A percentile compares a stretch with the other conserved stretches of the same genome.
phyloP scores from a whole-genome alignment of 306 rosid genomes.

The Cicer yamashitae region DNA sequence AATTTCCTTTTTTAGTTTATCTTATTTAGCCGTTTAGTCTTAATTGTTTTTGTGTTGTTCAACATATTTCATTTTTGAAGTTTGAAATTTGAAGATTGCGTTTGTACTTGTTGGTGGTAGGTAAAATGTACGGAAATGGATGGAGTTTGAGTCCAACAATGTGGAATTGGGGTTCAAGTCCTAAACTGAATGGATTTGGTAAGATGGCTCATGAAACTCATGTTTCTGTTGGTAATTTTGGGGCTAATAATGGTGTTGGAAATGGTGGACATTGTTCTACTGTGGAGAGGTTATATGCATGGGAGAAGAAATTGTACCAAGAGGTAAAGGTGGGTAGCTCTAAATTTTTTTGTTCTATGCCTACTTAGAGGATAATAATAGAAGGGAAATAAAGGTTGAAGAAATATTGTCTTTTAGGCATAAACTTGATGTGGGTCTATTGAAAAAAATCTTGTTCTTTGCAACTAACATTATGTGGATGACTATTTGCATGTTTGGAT shows the following conservation, averaged over 20 bases:
- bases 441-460: slow-evolving; percentile 40
- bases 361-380: slow-evolving; percentile 20
- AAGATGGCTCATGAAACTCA: slow-evolving; percentile 55
- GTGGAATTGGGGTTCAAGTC: slow-evolving; percentile 79
- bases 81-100: slow-evolving; percentile 18
- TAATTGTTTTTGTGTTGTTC: not conserved
- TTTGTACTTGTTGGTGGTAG: slow-evolving; percentile 51
- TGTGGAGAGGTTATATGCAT: slow-evolving; percentile 86
- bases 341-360: not conserved
- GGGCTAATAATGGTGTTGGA: slow-evolving; percentile 49
- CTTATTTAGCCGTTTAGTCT: not conserved
- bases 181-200: slow-evolving; percentile 62
- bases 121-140: slow-evolving; percentile 72
- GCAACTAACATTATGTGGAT: slow-evolving; percentile 9
- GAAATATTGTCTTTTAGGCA: slow-evolving; percentile 25
- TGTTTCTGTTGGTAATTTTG: slow-evolving; percentile 46
- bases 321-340: slow-evolving; percentile 82
- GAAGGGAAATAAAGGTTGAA: slow-evolving; percentile 5
- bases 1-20: slow-evolving; percentile 1
- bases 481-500: not conserved
- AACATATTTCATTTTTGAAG: not conserved
- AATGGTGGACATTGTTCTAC: slow-evolving; percentile 77
- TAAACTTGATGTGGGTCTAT: slow-evolving; percentile 50
- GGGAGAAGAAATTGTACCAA: slow-evolving; percentile 90
- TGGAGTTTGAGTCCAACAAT: slow-evolving; percentile 71